Base-by-base conservation (phyloP, 306 rosid species). In the Trifolium repens region DNA sequence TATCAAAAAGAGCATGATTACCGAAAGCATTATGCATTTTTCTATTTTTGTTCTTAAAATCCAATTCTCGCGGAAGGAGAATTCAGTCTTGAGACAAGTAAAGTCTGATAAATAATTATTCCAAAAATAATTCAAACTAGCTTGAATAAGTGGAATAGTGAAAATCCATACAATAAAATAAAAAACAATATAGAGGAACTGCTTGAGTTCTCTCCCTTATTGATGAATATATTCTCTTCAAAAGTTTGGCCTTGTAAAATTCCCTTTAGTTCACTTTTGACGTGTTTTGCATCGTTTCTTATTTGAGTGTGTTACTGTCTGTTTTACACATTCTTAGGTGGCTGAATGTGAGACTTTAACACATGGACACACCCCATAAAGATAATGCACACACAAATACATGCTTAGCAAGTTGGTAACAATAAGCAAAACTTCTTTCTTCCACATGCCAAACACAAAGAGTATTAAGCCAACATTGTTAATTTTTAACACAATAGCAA, bases 21-120 rank as follows among this genome's bases (percentile, higher is more conserved):
- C 71, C 71, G 53, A 63, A 63, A 74, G 47, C 43, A 32, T 59
- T 14, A 61, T 46, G 52, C 52, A 46, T 4, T 14, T 46, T 13
- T 4, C 42, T 39, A 37, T 6, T 37, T 37, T 37, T 37, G 40
- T 7, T 35, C 39, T 5, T 5, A 37, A 37, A 37, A 37, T 37
- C 2, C 40, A 8, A 8, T 37, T 37, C 8, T 37, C 9, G 1
- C 10, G 2, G 42, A 39, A 39, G 2, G 42, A 8, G 8, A 8
- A 7, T 7, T 39, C 10, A 39, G 9, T 0, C 8, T 2, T 0
- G 42, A 39, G 9, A 2, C 2, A 39, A 39, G 0, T 39, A 39
- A 39, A 32, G 6, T 32, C 35, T 32, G 35, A 30, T 3, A 30
- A 30, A 30, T 30, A 4, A 32, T 32, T 32, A 6, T 32, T 32